phyloP scores from a whole-genome alignment of 768 basidiomycete species.

The Leccinum sublutescens region DNA sequence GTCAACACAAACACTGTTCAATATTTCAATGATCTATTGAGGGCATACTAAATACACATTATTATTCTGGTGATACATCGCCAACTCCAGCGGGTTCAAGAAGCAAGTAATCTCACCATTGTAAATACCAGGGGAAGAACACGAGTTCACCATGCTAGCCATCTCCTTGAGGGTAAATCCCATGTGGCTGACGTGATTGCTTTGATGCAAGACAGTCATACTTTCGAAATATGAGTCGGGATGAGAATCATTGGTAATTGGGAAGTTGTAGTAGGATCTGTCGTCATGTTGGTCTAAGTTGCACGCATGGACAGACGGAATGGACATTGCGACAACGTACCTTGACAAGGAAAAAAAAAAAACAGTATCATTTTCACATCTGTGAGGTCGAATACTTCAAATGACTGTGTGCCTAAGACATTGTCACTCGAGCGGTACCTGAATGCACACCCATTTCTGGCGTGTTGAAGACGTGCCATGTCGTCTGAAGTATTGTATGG shows the following conservation, averaged over 20 bases:
- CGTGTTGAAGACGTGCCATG: too few species aligned
- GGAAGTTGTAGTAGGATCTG: slow-evolving; percentile 88
- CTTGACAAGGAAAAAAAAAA: slow-evolving; percentile 85
- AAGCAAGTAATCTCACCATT: slow-evolving; percentile 38
- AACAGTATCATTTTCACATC: too few species aligned
- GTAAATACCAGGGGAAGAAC: slow-evolving; percentile 77
- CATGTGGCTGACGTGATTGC: slow-evolving; percentile 82
- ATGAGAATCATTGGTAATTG: slow-evolving; percentile 80
- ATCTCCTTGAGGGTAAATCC: slow-evolving; percentile 80
- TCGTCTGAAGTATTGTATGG: too few species aligned
- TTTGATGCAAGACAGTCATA: slow-evolving; percentile 93
- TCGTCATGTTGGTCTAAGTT: slow-evolving; percentile 69
- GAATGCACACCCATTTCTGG: too few species aligned
- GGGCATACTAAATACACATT: too few species aligned
- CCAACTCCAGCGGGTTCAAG: slow-evolving; percentile 89
- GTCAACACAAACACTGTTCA: too few species aligned
- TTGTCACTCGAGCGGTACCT: too few species aligned
- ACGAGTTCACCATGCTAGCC: slow-evolving; percentile 60
- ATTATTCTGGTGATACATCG: slow-evolving; percentile 90
- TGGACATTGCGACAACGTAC: slow-evolving; percentile 66
- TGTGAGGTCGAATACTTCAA: too few species aligned
- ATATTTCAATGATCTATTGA: too few species aligned
- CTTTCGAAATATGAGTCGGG: slow-evolving; percentile 98
- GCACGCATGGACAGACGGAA: slow-evolving; percentile 84
- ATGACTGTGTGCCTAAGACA: too few species aligned